Evolutionary conservation across 345 rosid species (phyloP), one percentile per base, ranked within the genome.

Genomic region (Syzygium aromaticum): DNA sequence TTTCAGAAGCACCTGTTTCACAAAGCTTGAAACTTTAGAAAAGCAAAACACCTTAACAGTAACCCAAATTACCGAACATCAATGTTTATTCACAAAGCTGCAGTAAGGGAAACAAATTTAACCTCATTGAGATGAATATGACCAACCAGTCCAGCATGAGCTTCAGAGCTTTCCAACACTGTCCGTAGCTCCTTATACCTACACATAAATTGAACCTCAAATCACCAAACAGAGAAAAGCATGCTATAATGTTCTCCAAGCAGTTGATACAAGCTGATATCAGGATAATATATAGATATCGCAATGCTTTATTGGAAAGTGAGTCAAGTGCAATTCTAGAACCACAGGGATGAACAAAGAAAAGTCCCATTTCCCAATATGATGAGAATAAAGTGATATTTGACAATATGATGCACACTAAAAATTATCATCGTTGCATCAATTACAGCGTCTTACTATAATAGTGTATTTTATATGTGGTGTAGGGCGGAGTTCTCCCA

Each of bases 111-210:
- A 40, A 73, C 84, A 63, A 19, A 46, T 54, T 49, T 80, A 59
- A 95, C 99, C 99, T 94, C 91, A 49, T 94, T 86, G 53, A 96
- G 94, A 91, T 96, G 97, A 89, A 96, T 84, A 90, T 96, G 98
- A 54, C 98, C 99, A 86, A 93, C 92, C 87, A 96, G 93, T 85
- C 96, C 93, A 21, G 91, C 85, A 86, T 93, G 96, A 88, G 54
- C 88, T 54, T 93, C 95, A 88, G 90, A 88, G 51, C 88, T 89
- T 88, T 91, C 96, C 30, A 87, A 84, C 73, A 90, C 91, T 30
- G 86, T 87, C 91, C 88, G 90, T 52, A 86, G 92, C 52, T 89
- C 93, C 89, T 84, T 93, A 87, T 94, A 98, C 88, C 99, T 98
- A 94, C 86, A 87, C 17, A 82, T 84, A 77, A 84, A 54, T 57